Evolutionary conservation across 2,329 filamentous ascomycete species (phyloP).

Genomic region (Magnaporthiopsis incrustans): DNA sequence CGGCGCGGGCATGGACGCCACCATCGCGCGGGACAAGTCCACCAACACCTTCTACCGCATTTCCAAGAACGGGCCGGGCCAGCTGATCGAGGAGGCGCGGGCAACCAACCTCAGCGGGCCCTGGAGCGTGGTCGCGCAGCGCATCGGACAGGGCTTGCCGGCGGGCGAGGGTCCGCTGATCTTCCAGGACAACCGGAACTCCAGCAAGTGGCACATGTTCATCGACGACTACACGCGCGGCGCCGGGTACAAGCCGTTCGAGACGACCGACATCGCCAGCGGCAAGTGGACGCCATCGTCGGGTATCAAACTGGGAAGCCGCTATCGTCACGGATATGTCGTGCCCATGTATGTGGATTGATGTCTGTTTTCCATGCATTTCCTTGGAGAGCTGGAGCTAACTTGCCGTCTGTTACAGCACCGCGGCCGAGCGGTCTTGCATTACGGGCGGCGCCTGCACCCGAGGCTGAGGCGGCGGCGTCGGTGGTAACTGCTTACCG

Average conservation of each 20-base stretch:
- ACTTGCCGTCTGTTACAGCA: background rate
- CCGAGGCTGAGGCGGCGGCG: too few species aligned
- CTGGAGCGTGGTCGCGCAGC: constrained; percentile 11
- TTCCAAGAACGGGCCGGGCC: constrained; percentile 13
- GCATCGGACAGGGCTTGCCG: constrained; percentile 12
- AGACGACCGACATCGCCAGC: constrained; percentile 10
- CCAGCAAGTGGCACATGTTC: constrained; percentile 13
- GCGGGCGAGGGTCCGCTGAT: constrained; percentile 14
- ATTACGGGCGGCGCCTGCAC: background rate
- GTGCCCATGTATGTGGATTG: constrained; percentile 11
- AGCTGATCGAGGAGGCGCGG: constrained; percentile 11
- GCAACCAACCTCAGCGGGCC: constrained; percentile 10
- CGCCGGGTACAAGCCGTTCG: constrained; percentile 12
- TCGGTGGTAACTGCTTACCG: background rate
- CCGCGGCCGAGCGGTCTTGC: background rate
- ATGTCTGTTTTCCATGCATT: too few species aligned
- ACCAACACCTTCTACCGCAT: constrained; percentile 10
- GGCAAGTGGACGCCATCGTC: constrained; percentile 9
- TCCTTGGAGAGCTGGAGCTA: background rate
- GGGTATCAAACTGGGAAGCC: constrained; percentile 6
- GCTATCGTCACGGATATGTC: constrained; percentile 13
- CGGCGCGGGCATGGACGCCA: constrained; percentile 13
- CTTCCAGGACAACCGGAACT: constrained; percentile 12
- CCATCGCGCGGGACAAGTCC: constrained; percentile 9
- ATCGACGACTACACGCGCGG: constrained; percentile 14